phyloP scores from a whole-genome alignment of 148 eudicot genomes.

The Camellia sinensis region DNA sequence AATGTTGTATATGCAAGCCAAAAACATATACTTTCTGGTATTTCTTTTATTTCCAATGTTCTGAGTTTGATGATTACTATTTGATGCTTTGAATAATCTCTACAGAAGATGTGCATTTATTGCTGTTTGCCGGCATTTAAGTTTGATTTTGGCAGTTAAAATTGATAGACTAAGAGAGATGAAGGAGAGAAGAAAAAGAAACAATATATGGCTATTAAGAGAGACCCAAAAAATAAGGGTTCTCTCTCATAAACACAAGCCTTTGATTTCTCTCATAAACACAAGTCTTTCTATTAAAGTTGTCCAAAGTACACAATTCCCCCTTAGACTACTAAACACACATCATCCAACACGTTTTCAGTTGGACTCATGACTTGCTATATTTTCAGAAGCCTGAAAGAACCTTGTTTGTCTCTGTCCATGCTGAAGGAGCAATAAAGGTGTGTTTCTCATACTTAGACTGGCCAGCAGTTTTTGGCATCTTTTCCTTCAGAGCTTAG shows the following conservation, averaged over 20 bases:
- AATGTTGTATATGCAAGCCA: too few relatives aligned
- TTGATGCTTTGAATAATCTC: background rate
- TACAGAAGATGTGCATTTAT: background rate
- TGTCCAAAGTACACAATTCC: too few relatives aligned
- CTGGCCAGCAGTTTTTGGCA: background rate
- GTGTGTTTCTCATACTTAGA: slow-evolving; percentile 27
- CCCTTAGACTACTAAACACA: too few relatives aligned
- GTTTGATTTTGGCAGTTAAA: background rate
- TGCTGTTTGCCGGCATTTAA: background rate
- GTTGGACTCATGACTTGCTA: background rate
- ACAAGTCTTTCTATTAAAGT: too few relatives aligned
- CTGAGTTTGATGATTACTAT: slow-evolving; percentile 1
- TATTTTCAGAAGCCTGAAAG: slow-evolving; percentile 70
- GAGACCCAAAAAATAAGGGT: too few relatives aligned
- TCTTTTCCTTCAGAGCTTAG: slow-evolving; percentile 3
- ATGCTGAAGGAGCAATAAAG: slow-evolving; percentile 95
- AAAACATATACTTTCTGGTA: background rate
- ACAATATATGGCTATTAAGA: too few relatives aligned
- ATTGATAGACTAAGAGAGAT: too few relatives aligned
- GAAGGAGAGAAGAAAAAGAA: too few relatives aligned
- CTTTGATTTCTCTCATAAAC: too few relatives aligned
- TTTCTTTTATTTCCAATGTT: background rate
- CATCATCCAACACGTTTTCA: background rate
- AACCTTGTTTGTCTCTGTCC: slow-evolving; percentile 73
- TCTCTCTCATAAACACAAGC: too few relatives aligned